Evolutionary conservation across 805 yeast genomes (phyloP), one percentile per base, ranked within the genome.

Genomic region (Pichia pseudocactophila): DNA sequence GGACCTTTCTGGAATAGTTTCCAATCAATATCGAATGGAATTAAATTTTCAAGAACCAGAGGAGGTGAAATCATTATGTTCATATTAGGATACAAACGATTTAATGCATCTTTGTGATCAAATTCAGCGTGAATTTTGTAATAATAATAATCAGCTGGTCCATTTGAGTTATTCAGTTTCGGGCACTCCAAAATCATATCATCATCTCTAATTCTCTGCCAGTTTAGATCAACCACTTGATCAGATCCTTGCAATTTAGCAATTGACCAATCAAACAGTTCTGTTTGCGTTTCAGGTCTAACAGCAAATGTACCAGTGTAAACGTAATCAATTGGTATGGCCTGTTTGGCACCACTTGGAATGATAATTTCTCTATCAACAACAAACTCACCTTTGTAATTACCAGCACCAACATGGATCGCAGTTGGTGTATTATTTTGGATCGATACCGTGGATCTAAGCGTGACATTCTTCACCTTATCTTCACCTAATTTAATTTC

Each of bases 81-180:
- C 84, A 90, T 73, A 53, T 85, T 92, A 0, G 98, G 98, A 54
- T 86, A 94, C 1, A 84, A 71, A 44, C 71, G 68, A 0, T 84
- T 73, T 20, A 88, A 63, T 0, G 87, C 88, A 48, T 85, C 94
- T n/a, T 72, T 68, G 15, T 64, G 58, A 48, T 82, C 77, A 58
- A 62, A 82, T 36, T 65, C 61, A 1, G 90, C 87, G 50, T 76
- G 82, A 0, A 82, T 82, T 50, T 83, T 90, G 62, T 84, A 81
- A 52, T 73, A 81, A 57, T 66, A 46, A 55, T 51, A 56, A 22
- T 49, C 53, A 1, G 56, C 64, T 19, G 68, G 75, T 0, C 59
- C 56, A 0, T 55, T 49, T 12, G 31, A 28, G 12, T 2, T 57
- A 59, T 2, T 56, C 51, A 13, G 39, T 20, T 0, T 65, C 0